phyloP scores from a whole-genome alignment of 192 early-diverging fungal species.

The Glomus cerebriforme region DNA sequence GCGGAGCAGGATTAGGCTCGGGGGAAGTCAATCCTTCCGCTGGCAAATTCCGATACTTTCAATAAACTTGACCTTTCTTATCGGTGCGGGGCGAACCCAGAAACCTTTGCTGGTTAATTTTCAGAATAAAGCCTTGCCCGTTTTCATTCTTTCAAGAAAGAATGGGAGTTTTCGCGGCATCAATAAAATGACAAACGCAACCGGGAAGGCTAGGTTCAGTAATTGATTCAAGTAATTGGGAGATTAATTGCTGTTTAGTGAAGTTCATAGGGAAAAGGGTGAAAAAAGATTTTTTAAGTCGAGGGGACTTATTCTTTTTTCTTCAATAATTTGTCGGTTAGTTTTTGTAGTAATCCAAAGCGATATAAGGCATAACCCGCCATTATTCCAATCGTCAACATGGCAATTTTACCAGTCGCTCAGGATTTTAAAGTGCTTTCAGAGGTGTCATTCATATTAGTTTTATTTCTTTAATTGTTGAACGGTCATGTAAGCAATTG shows the following conservation, averaged over 20 bases:
- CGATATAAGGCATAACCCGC: neutral
- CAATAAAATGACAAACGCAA: no score
- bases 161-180: neutral
- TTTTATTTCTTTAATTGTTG: constrained; percentile 26
- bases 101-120: neutral
- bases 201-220: no score
- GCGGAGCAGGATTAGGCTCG: neutral
- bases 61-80: neutral
- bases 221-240: no score
- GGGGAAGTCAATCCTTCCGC: neutral
- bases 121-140: neutral
- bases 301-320: constrained; percentile 6
- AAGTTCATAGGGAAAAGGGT: no score
- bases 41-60: neutral
- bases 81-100: neutral
- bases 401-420: constrained; percentile 25
- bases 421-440: constrained; percentile 1
- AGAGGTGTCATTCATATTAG: neutral
- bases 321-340: constrained; percentile 14
- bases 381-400: neutral
- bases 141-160: constrained; percentile 1
- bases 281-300: no score
- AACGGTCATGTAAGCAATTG: neutral
- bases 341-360: neutral
- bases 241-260: neutral